These are phyloP conservation scores for Mycena polygramma DNA, from an alignment of 768 basidiomycete genomes.

Conservation along the genomic window DNA sequence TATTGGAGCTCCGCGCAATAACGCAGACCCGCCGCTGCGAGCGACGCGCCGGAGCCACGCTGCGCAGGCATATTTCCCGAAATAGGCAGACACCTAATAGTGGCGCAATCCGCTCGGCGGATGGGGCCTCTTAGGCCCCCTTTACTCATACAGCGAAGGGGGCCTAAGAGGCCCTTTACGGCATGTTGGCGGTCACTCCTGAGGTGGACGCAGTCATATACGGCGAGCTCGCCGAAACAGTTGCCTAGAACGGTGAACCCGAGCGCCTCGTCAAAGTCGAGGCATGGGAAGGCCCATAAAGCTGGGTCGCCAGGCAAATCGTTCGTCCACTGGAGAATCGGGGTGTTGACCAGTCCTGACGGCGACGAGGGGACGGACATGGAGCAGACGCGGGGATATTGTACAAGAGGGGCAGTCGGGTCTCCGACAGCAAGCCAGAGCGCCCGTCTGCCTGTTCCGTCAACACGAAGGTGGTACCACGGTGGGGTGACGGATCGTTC, in stretches of 20 bases:
- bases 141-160: too few species aligned
- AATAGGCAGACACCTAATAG: too few species aligned
- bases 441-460: background rate
- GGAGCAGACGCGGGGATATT: background rate
- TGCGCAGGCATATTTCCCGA: too few species aligned
- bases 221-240: constrained; percentile 31
- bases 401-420: too few species aligned
- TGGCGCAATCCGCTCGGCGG: too few species aligned
- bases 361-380: background rate
- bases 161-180: too few species aligned
- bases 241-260: constrained; percentile 32
- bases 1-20: too few species aligned
- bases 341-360: background rate
- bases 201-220: constrained; percentile 24
- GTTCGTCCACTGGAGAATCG: constrained; percentile 1
- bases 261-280: constrained; percentile 32
- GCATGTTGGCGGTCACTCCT: too few species aligned
- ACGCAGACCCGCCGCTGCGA: too few species aligned
- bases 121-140: too few species aligned
- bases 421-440: constrained; percentile 5
- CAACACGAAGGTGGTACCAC: constrained; percentile 16
- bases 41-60: too few species aligned
- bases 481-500: background rate
- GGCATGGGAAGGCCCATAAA: constrained; percentile 21
- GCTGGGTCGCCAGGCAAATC: constrained; percentile 4